Base-by-base conservation (phyloP, 352 stramenopile species). In the Lagenidium giganteum region DNA sequence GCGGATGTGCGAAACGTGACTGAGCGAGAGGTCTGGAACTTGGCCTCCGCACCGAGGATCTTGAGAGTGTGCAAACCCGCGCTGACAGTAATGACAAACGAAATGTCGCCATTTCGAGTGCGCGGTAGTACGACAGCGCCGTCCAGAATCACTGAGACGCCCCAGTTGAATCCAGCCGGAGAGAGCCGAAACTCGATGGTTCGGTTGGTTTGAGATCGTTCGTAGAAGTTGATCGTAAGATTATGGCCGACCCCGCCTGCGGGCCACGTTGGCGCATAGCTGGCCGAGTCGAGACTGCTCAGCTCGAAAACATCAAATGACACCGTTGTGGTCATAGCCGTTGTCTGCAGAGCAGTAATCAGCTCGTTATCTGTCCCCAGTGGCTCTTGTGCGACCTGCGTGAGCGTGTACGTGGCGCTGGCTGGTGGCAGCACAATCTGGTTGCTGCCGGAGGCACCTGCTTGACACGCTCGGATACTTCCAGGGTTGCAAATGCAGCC, bases 131-230 rank as follows among this genome's bases (percentile, higher is more conserved):
- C 4, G 8, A 70, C 32, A 30, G 16, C 29, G 23, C 59, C 69
- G 39, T 85, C 69, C 1, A 75, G 28, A 8, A 63, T 3, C 16
- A 80, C 61, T 2, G 44, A 18, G 8, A 54, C 26, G 3, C 72
- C 69, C 57, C 58, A 78, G 33, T 82, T 51, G 27, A 80, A 85
- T 8, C 64, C 61, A 39, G 66, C 69, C n/a, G 63, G 6, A 3
- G 66, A 64, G 4, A 85, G 3, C 48, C 71, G 64, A 29, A 85
- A 71, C 9, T 82, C 72, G 26, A 71, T 74, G 12, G 43, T 71
- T 13, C 35, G 28, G 18, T 45, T 60, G 12, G 36, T 17, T 11
- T 57, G 33, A 1, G 59, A 57, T 16, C 58, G 62, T 29, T 81
- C 64, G 27, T 78, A 80, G 38, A 78, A 80, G 33, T 41, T 54